phyloP scores from a whole-genome alignment of 1,284 basidiomycete species.

The Tranzscheliella williamsii region DNA sequence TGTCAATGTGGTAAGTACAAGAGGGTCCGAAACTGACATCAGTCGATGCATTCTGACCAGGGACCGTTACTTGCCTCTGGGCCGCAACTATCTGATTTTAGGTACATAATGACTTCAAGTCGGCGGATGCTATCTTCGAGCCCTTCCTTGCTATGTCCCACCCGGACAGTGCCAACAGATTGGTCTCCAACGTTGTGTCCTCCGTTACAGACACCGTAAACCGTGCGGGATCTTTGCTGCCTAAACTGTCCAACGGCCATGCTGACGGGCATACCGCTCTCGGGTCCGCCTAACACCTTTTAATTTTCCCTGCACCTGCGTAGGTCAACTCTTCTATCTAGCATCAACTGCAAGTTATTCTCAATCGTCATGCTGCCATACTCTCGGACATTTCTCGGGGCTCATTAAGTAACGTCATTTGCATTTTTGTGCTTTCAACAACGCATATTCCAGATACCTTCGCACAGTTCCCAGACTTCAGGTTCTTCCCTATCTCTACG shows the following conservation, averaged over 20 bases:
- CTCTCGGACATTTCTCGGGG: conserved; percentile 31
- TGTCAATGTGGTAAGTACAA: conserved; percentile 59
- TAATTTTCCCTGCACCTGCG: too few species aligned
- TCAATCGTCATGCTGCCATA: neutral
- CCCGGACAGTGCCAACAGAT: conserved; percentile 5
- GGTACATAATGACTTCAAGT: conserved; percentile 60
- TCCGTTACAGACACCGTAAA: conserved; percentile 14
- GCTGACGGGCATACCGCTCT: conserved; percentile 13
- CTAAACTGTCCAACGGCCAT: conserved; percentile 20
- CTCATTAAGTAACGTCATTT: conserved; percentile 33
- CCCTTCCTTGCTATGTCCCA: conserved; percentile 42
- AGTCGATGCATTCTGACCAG: too few species aligned
- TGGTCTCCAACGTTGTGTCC: conserved; percentile 9
- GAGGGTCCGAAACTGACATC: too few species aligned
- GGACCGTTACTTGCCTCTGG: too few species aligned
- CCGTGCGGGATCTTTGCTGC: conserved; percentile 7
- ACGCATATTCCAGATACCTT: conserved; percentile 31
- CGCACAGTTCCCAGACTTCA: conserved; percentile 1
- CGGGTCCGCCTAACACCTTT: neutral
- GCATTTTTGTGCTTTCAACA: conserved; percentile 33
- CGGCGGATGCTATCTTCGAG: conserved; percentile 52
- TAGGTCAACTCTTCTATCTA: neutral
- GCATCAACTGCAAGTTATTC: conserved; percentile 1
- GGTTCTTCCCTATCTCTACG: conserved; percentile 4
- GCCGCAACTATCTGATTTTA: too few species aligned